These are phyloP conservation scores for Metschnikowia cerradonensis DNA, from an alignment of 805 yeast genomes.

Conservation along the genomic window DNA sequence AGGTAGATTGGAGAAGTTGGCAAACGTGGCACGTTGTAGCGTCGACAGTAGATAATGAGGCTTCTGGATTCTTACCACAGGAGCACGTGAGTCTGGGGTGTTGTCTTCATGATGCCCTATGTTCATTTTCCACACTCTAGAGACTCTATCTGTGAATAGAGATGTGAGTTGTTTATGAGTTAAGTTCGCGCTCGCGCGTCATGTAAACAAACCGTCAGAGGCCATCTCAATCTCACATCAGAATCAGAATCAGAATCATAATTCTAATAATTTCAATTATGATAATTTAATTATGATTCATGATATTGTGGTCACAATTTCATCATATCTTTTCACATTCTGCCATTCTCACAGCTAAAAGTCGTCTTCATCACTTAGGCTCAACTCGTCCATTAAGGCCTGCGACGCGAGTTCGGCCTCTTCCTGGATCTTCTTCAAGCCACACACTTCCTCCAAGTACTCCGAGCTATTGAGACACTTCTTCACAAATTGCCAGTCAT, in stretches of 20 bases:
- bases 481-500: constrained; percentile 81
- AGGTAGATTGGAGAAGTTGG: constrained; percentile 5
- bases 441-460: constrained; percentile 74
- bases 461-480: constrained; percentile 61
- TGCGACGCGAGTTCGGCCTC: constrained; percentile 56
- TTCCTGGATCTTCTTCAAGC: constrained; percentile 67
- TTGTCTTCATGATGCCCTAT: constrained; percentile 3
- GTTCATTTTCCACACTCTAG: not conserved
- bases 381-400: constrained; percentile 23
- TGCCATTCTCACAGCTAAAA: not conserved
- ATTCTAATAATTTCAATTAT: too few relatives aligned
- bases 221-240: not conserved
- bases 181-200: constrained; percentile 4
- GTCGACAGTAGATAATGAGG: constrained; percentile 6
- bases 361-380: constrained; percentile 11
- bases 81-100: not conserved
- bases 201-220: constrained; percentile 1
- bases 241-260: too few relatives aligned
- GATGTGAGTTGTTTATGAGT: constrained; percentile 3
- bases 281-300: too few relatives aligned
- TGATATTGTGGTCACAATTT: not conserved
- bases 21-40: not conserved
- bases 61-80: constrained; percentile 6
- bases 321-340: constrained; percentile 2
- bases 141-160: constrained; percentile 3